phyloP scores from a whole-genome alignment of 495 filamentous ascomycete species.

The Neurospora africana region DNA sequence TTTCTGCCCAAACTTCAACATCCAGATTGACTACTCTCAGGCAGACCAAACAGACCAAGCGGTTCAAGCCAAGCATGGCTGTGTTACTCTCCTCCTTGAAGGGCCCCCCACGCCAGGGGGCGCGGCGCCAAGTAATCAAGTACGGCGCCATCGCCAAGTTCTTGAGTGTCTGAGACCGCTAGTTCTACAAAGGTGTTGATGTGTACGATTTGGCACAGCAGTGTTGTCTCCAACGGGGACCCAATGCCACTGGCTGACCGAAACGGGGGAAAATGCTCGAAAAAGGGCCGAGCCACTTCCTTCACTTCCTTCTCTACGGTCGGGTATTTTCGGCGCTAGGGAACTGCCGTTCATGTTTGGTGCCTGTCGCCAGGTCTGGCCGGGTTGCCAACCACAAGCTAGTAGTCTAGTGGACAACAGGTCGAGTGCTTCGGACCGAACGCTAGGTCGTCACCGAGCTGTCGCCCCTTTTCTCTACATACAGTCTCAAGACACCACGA shows the following conservation, averaged over 20 bases:
- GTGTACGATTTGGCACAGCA: neutral
- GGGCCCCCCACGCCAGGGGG: neutral
- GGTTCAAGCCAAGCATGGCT: neutral
- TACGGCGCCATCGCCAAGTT: neutral
- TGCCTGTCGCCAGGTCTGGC: too few species aligned
- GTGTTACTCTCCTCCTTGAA: neutral
- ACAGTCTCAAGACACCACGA: too few species aligned
- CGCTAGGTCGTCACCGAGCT: too few species aligned
- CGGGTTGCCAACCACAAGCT: neutral
- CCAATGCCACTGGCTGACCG: too few species aligned
- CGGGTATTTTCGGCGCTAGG: neutral
- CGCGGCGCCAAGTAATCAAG: neutral
- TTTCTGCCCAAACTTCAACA: neutral
- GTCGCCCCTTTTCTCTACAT: too few species aligned
- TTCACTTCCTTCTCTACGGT: too few species aligned
- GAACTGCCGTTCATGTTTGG: neutral
- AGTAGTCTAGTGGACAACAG: too few species aligned
- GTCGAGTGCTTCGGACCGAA: too few species aligned
- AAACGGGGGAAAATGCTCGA: neutral
- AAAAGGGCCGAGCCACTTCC: neutral
- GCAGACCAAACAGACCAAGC: neutral
- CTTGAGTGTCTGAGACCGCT: too few species aligned
- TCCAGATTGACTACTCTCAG: neutral
- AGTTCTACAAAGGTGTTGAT: neutral
- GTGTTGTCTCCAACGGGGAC: neutral